Evolutionary conservation across 2,329 filamentous ascomycete genomes (phyloP), one percentile per base, ranked within the genome.

Genomic region (Bimuria novae-zelandiae): DNA sequence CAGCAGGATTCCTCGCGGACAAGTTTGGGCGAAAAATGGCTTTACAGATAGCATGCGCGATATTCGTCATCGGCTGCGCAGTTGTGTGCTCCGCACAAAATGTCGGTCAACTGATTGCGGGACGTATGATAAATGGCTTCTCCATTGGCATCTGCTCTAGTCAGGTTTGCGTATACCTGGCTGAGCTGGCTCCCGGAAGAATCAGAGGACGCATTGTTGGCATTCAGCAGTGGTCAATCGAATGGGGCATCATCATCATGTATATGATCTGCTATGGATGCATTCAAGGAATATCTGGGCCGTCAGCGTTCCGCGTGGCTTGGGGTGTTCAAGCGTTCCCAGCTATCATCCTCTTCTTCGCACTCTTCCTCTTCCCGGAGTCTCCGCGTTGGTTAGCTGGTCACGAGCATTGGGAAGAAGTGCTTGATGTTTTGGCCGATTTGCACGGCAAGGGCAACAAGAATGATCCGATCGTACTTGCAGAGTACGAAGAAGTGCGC

Each of bases 1-100:
- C 78, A 14, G 77, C 79, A 72, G 84, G 84, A 11, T 73, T 72
- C 1, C 60, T 80, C 4, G 80, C 77, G n/a, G 75, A 82, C 62
- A 76, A 68, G 55, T 70, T 77, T 42, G 80, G 80, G 22, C 75
- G 80, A 49, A 63, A 63, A 30, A 71, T 79, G 48, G 73, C 78
- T 11, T 78, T 82, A 37, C 71, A 77, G 53, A 76, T 80, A 56
- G 76, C 78, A 14, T 80, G 75, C 46, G 48, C 81, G 1, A 80
- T 75, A 60, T 82, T 79, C 80, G 62, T 67, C 19, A 33, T 61
- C 14, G 64, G 61, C 32, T 72, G 81, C 21, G 54, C 69, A 62
- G 61, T 80, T 75, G 82, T 71, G 55, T 69, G 72, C 49, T 70
- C 72, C 16, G 67, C 62, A 17, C 73, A 68, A 54, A 65, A 72